Conservation (phyloP, 805 yeast species). For the Sungouiozyma ichnusensis region DNA sequence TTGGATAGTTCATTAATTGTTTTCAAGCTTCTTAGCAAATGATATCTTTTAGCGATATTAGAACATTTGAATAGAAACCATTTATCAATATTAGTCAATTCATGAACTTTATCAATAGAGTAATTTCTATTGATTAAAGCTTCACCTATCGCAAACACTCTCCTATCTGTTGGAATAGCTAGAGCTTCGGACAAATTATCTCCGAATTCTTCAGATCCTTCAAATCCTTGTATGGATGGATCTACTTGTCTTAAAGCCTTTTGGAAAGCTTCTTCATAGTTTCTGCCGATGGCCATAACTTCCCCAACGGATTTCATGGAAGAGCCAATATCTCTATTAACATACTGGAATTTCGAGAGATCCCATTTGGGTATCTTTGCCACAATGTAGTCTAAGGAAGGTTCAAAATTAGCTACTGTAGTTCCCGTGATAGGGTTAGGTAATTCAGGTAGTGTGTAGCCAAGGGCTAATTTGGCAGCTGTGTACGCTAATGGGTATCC, state of each 20-base stretch:
- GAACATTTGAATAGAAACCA: conserved; percentile 91
- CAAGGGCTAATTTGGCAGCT: conserved; percentile 94
- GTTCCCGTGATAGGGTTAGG: conserved; percentile 95
- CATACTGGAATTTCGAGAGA: conserved; percentile 88
- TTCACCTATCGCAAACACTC: conserved; percentile 97
- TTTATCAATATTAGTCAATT: conserved; percentile 82
- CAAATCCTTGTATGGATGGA: conserved; percentile 84
- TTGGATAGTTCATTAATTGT: conserved; percentile 49
- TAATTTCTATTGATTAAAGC: conserved; percentile 87
- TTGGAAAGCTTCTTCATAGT: conserved; percentile 94
- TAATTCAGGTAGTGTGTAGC: conserved; percentile 87
- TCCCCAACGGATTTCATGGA: conserved; percentile 99
- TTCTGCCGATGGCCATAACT: conserved; percentile 98
- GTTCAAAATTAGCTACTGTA: conserved; percentile 94
- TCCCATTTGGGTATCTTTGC: conserved; percentile 99
- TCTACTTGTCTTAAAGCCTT: conserved; percentile 95
- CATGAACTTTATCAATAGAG: conserved; percentile 86
- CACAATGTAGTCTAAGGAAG: conserved; percentile 91
- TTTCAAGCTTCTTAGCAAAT: conserved; percentile 58
- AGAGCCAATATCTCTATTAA: conserved; percentile 85
- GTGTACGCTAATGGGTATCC: conserved; percentile 98
- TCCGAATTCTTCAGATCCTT: conserved; percentile 61
- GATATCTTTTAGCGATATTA: conserved; percentile 87
- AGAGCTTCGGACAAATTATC: conserved; percentile 71
- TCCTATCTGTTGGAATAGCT: conserved; percentile 84